Evolutionary conservation across 2,329 filamentous ascomycete genomes (phyloP), one percentile per base, ranked within the genome.

Genomic region (Aspergillus clavatus): DNA sequence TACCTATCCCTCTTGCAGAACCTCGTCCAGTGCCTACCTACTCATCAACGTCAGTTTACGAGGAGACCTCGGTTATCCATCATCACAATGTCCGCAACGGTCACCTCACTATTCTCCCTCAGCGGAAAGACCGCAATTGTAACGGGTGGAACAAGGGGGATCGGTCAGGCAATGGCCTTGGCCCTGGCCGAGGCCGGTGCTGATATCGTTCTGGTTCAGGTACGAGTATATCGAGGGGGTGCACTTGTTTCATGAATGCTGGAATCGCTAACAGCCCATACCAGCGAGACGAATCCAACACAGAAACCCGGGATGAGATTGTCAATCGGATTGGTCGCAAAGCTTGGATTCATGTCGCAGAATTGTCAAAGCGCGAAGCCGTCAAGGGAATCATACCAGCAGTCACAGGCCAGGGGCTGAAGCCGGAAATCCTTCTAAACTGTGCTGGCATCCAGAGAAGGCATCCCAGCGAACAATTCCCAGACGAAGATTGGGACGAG

Each of bases 391-490:
- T 73, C 38, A 61, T 72, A 18, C 68, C 71, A 22, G 48, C 63
- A 1, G 49, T 74, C 11, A 58, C 62, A 8, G 59, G 58, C 38
- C 63, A 69, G 41, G 71, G 70, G 7, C 76, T 82, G 62, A 61
- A 80, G 61, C 80, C 94, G 52, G 79, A 87, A 61, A 87, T 94
- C 60, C 79, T 95, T 6, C 72, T 95, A 57, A 95, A 90, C 72
- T 91, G 87, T 70, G 89, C 86, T 14, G 89, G 89, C 21, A 90
- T 95, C 62, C 89, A 95, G 68, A 78, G 82, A 51, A 78, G 89
- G 11, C 86, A 93, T 66, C 81, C 86, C 0, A 82, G 84, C 35
- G 81, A 89, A 57, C 67, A 78, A 47, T 95, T 95, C 62, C 87
- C 87, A 0, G 80, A 86, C 61, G 70, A 73, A 36, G 87, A 93